phyloP scores from a whole-genome alignment of 179 eudicot genomes.

The Carnegiea gigantea region DNA sequence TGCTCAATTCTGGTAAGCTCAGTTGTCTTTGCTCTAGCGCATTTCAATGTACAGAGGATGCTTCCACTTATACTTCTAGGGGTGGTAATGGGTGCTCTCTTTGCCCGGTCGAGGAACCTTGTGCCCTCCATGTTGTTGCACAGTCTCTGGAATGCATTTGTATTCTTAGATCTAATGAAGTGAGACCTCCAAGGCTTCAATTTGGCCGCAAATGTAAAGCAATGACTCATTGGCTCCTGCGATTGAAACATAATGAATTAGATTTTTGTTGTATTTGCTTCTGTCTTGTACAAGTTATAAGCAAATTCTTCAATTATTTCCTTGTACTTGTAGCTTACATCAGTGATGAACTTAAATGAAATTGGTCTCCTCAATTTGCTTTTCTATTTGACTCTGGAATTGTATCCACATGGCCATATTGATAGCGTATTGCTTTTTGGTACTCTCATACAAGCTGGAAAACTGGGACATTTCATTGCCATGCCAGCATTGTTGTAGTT shows the following conservation, averaged over 20 bases:
- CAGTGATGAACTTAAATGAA: neutral
- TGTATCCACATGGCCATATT: neutral
- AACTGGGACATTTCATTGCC: too few species aligned
- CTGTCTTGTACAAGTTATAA: neutral
- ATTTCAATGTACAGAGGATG: slow-evolving; percentile 80
- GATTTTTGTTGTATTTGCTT: neutral
- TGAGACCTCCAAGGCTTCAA: slow-evolving; percentile 16
- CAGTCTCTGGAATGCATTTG: slow-evolving; percentile 86
- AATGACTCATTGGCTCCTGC: slow-evolving; percentile 24
- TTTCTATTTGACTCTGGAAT: neutral
- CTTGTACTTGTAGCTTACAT: neutral
- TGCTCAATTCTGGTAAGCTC: slow-evolving; percentile 70
- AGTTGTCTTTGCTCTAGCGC: slow-evolving; percentile 77
- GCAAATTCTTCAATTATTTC: slow-evolving; percentile 3
- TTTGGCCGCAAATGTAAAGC: slow-evolving; percentile 21
- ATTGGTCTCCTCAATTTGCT: neutral
- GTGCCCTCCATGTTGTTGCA: slow-evolving; percentile 78
- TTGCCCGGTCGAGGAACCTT: slow-evolving; percentile 71
- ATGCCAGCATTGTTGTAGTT: too few species aligned
- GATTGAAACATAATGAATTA: slow-evolving; percentile 20
- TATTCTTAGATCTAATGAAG: slow-evolving; percentile 83
- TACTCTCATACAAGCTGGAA: neutral
- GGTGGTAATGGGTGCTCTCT: slow-evolving; percentile 71
- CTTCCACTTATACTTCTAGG: slow-evolving; percentile 75
- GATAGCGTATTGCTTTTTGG: neutral